Percentiles rank a stretch among this genome's conserved stretches.
Conservation (phyloP, 2,329 filamentous ascomycete species). For the Westerdykella aurantiaca region DNA sequence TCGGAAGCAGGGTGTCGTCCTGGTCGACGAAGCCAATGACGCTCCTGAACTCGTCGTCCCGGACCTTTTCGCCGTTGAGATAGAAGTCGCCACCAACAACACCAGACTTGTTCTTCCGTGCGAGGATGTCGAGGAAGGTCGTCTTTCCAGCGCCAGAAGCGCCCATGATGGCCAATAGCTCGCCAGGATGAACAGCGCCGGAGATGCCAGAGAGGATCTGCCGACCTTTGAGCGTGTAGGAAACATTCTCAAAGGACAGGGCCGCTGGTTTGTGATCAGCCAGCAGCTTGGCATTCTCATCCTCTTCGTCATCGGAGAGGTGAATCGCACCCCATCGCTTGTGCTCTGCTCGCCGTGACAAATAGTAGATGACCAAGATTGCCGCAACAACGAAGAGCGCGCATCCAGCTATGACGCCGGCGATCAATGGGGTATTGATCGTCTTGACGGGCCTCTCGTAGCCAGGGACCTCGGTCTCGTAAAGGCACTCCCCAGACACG, state of each 20-base stretch:
- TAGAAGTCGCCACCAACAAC: slow-evolving; percentile 73
- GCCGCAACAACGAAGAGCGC: slow-evolving; percentile 84
- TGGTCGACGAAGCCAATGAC: slow-evolving; percentile 97
- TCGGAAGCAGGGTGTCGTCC: slow-evolving; percentile 94
- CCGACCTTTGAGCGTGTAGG: slow-evolving; percentile 81
- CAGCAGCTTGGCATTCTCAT: slow-evolving; percentile 80
- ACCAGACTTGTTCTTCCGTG: slow-evolving; percentile 94
- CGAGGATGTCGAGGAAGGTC: slow-evolving; percentile 91
- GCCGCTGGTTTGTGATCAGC: slow-evolving; percentile 86
- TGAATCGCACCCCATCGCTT: slow-evolving; percentile 65
- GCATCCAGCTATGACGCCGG: slow-evolving; percentile 80
- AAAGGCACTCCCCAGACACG: slow-evolving; percentile 82
- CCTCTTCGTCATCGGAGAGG: slow-evolving; percentile 75
- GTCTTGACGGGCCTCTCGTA: slow-evolving; percentile 83
- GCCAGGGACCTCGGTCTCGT: slow-evolving; percentile 86
- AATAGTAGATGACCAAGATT: slow-evolving; percentile 78
- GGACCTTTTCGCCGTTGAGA: slow-evolving; percentile 87
- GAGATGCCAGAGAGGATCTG: slow-evolving; percentile 74
- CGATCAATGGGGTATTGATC: slow-evolving; percentile 96
- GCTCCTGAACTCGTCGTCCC: slow-evolving; percentile 77
- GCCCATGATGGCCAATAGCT: slow-evolving; percentile 96
- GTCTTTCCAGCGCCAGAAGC: slow-evolving; percentile 97
- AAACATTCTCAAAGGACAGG: slow-evolving; percentile 80
- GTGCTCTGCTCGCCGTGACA: slow-evolving; percentile 64
- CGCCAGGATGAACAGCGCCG: slow-evolving; percentile 87